A percentile compares a stretch with the other conserved stretches of the same genome.
These are phyloP conservation scores for Xylariaceae sp. DNA, from an alignment of 2,329 filamentous ascomycete species.

Conservation along the genomic window DNA sequence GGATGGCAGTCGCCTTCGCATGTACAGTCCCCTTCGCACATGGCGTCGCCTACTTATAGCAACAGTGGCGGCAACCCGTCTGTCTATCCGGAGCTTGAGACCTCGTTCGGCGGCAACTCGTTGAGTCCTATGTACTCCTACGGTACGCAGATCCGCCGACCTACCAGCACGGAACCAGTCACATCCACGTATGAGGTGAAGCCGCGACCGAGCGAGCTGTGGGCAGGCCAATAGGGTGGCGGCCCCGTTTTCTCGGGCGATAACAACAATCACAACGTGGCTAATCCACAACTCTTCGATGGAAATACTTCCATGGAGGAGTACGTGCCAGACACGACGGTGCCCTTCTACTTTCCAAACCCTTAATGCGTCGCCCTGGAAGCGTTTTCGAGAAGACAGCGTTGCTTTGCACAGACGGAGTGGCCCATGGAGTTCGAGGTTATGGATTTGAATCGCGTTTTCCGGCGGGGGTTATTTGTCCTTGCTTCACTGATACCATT, in stretches of 20 bases:
- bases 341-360: conserved; percentile 20
- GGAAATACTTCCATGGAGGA: background rate
- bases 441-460: background rate
- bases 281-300: background rate
- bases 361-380: conserved; percentile 12
- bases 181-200: conserved; percentile 55
- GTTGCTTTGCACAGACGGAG: conserved; percentile 1
- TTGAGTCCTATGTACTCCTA: conserved; percentile 68
- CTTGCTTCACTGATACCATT: background rate
- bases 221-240: conserved; percentile 26
- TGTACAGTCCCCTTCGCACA: conserved; percentile 46
- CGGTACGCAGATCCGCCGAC: conserved; percentile 57
- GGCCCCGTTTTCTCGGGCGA: conserved; percentile 10
- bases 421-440: background rate
- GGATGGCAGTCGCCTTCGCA: conserved; percentile 76
- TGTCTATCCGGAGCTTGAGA: conserved; percentile 79
- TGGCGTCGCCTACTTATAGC: conserved; percentile 64
- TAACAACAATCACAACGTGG: background rate
- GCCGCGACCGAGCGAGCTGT: conserved; percentile 40
- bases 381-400: background rate
- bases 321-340: background rate
- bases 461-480: background rate
- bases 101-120: conserved; percentile 53
- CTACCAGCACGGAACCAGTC: conserved; percentile 66
- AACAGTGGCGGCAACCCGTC: conserved; percentile 50